Conservation (phyloP, 2,329 filamentous ascomycete species). For the Pestalotiopsis fici region DNA sequence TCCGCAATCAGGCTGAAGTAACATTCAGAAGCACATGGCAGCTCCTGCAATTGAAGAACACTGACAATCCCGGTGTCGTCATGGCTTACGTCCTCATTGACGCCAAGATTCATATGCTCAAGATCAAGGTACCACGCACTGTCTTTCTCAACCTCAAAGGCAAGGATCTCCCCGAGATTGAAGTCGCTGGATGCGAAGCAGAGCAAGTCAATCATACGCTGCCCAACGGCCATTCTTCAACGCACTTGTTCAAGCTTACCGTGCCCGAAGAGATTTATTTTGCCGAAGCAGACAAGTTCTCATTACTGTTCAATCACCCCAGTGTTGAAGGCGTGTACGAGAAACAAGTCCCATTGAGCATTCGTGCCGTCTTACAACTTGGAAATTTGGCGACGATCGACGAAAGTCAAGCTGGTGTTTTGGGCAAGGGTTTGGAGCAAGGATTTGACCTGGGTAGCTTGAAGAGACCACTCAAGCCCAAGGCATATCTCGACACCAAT, state of each 20-base stretch:
- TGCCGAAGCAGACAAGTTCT: slow-evolving; percentile 79
- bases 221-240: slow-evolving; percentile 91
- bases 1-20: slow-evolving; percentile 88
- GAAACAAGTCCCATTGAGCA: slow-evolving; percentile 82
- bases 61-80: slow-evolving; percentile 83
- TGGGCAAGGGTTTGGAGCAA: slow-evolving; percentile 89
- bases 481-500: slow-evolving; percentile 73
- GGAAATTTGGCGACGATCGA: slow-evolving; percentile 94
- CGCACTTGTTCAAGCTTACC: slow-evolving; percentile 91
- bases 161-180: slow-evolving; percentile 84
- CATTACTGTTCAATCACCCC: slow-evolving; percentile 82
- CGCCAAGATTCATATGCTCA: slow-evolving; percentile 84
- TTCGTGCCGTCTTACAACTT: slow-evolving; percentile 84
- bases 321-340: slow-evolving; percentile 98
- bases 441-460: slow-evolving; percentile 87
- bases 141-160: slow-evolving; percentile 91
- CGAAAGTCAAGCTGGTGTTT: slow-evolving; percentile 82
- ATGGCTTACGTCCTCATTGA: slow-evolving; percentile 91
- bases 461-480: slow-evolving; percentile 63
- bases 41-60: slow-evolving; percentile 81
- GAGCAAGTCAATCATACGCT: slow-evolving; percentile 93
- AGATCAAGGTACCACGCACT: slow-evolving; percentile 84
- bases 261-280: slow-evolving; percentile 89
- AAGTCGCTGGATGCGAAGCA: slow-evolving; percentile 81
- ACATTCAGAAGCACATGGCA: slow-evolving; percentile 96